phyloP scores from a whole-genome alignment of 1,139 yeast species.

The Pichia sp. region DNA sequence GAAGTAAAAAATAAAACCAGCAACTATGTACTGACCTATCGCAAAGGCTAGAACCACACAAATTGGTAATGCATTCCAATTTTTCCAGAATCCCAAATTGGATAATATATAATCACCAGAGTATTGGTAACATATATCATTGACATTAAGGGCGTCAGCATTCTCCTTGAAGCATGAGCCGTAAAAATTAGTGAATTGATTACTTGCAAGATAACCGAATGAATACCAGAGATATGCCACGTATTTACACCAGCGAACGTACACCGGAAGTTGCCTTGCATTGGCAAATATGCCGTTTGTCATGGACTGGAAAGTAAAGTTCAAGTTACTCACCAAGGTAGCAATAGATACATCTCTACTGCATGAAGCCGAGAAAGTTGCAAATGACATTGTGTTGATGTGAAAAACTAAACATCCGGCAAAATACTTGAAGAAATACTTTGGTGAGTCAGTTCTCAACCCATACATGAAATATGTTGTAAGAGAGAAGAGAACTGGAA shows the following conservation, averaged over 20 bases:
- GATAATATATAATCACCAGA: conserved; percentile 47
- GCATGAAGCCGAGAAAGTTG: conserved; percentile 50
- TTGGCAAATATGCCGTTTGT: conserved; percentile 81
- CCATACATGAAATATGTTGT: conserved; percentile 80
- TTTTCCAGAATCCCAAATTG: conserved; percentile 52
- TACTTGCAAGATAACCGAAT: conserved; percentile 61
- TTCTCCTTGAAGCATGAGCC: conserved; percentile 31
- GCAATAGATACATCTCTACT: conserved; percentile 62
- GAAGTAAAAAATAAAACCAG: conserved; percentile 39
- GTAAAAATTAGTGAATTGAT: conserved; percentile 52
- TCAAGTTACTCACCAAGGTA: conserved; percentile 53
- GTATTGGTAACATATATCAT: conserved; percentile 25
- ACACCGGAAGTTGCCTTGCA: conserved; percentile 70
- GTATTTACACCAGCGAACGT: conserved; percentile 79
- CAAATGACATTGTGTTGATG: conserved; percentile 48
- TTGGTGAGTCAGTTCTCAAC: conserved; percentile 38
- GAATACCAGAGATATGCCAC: conserved; percentile 72
- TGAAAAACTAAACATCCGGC: conserved; percentile 51
- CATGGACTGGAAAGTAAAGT: conserved; percentile 66
- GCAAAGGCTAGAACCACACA: conserved; percentile 56
- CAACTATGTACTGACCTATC: conserved; percentile 44
- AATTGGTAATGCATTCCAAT: conserved; percentile 66
- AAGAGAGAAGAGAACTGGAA: conserved; percentile 50
- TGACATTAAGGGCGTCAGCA: conserved; percentile 26
- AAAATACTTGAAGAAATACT: conserved; percentile 56